Base-by-base conservation (phyloP, 805 yeast species). In the Candida lessepsii region DNA sequence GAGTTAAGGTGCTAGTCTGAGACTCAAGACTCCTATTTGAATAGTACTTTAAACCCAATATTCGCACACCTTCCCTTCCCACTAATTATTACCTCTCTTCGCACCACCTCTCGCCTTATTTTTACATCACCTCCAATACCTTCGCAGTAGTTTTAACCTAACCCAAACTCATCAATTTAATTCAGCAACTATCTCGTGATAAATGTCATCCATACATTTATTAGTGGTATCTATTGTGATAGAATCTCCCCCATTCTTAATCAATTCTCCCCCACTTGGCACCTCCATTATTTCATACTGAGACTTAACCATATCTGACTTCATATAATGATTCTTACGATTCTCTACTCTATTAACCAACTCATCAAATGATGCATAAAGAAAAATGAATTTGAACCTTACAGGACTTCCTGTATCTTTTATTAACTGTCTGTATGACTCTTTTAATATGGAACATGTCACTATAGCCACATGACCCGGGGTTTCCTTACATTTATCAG, bases 271-370 rank as follows among this genome's bases (percentile, higher is more conserved):
- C 2, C 56, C 67, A 10, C 51, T 31, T 0, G 97, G 96, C 4
- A 86, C 61, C 58, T 89, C 85, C 76, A 87, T 73, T 40, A 79
- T 81, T 10, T 70, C 78, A 48, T 81, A 82, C 58, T 90, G 97
- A 15, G 89, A 80, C 44, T 77, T 72, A 38, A 89, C 79, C 96
- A 90, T 87, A 45, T 78, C 75, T 4, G 82, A 73, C 57, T 90
- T 90, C 96, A 93, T 89, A 58, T 75, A 93, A 57, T 93, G 99
- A 35, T 78, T 78, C 50, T 75, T 58, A 49, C 99, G 71, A n/a
- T 60, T 54, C 5, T 64, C 63, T 40, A 89, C 84, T 37, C 98
- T 72, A 24, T 63, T 55, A 11, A 76, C 46, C 32, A 90, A 73
- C 47, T 74, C 83, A 7, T 80, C 82, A 49, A 69, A 75, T 7